phyloP scores from a whole-genome alignment of 2,329 filamentous ascomycete species.

The Myriosclerotinia curreyana region DNA sequence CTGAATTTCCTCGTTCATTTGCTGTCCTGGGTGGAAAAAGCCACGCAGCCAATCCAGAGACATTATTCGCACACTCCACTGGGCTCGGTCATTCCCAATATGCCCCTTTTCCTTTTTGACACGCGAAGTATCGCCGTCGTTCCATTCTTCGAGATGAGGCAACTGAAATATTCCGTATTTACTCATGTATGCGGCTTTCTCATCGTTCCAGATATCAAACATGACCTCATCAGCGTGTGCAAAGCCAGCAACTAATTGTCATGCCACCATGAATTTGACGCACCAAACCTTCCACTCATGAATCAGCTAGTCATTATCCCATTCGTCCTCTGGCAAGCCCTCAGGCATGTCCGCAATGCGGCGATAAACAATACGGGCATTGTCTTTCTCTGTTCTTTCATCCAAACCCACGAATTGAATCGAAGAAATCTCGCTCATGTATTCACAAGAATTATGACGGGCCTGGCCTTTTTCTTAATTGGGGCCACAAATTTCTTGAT shows the following conservation, averaged over 20 bases:
- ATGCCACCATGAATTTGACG: slow-evolving; percentile 10
- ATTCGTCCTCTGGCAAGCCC: not conserved
- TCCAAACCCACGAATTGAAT: slow-evolving; percentile 2
- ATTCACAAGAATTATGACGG: not conserved
- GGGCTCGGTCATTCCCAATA: too few species aligned
- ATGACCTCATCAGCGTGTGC: not conserved
- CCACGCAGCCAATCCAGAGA: too few species aligned
- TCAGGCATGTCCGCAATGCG: not conserved
- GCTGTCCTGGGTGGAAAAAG: too few species aligned
- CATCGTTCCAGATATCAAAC: not conserved
- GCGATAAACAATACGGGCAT: slow-evolving; percentile 5
- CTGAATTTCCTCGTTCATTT: too few species aligned
- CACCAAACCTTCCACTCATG: slow-evolving; percentile 14
- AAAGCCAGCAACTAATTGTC: not conserved
- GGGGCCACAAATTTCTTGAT: not conserved
- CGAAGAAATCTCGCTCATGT: not conserved
- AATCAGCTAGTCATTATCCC: not conserved
- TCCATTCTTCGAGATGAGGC: not conserved
- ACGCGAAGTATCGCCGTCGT: not conserved
- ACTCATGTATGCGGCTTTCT: not conserved
- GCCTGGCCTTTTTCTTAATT: not conserved
- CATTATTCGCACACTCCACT: too few species aligned
- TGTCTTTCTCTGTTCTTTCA: not conserved
- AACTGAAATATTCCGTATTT: not conserved
- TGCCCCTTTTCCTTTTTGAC: too few species aligned